Base-by-base conservation (phyloP, 2,329 filamentous ascomycete species). In the Pseudogymnoascus sp. region DNA sequence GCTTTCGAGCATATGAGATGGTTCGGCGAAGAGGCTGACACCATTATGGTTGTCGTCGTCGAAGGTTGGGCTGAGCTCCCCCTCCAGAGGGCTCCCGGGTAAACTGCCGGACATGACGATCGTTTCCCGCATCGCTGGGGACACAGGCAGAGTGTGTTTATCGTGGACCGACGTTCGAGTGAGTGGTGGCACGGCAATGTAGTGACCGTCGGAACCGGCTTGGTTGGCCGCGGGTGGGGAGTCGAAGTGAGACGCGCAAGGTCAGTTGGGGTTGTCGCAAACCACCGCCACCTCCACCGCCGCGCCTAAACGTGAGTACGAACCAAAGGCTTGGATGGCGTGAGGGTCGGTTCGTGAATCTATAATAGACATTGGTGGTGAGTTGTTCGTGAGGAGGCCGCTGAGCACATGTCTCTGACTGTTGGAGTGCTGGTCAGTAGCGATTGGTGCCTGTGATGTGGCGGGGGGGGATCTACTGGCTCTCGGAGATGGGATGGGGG, bases 1-100 rank as follows among this genome's bases (percentile, higher is more conserved):
- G 50, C 50, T 57, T 57, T 57, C 50, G 50, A 57, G 11, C 50
- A 57, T 57, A 57, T 57, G 28, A 19, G 50, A 33, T 57, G 50
- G 50, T 57, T 21, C 50, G 4, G 10, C 28, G 28, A 57, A 33
- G 28, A 57, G 4, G 11, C 50, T 57, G 28, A 57, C 50, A 57
- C 50, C 50, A 57, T 57, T 57, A 57, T 57, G 50, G 50, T 57
- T 57, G 50, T 57, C 50, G 50, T 57, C 50, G 50, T 57, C 50
- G 26, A 57, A 33, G 50, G 50, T 57, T 19, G 50, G 50, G 50
- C 50, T 57, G n/a, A 57, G 50, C 50, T 57, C 50, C 50, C 50
- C 50, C 10, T 33, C 50, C 50, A 33, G 28, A 57, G 50, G 17
- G 50, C 50, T 57, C 28, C 50, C 50, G 17, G 50, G 28, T 33